Evolutionary conservation across 2,329 filamentous ascomycete species (phyloP), one percentile per base, ranked within the genome.

Genomic region (Zasmidium citrigriseum): DNA sequence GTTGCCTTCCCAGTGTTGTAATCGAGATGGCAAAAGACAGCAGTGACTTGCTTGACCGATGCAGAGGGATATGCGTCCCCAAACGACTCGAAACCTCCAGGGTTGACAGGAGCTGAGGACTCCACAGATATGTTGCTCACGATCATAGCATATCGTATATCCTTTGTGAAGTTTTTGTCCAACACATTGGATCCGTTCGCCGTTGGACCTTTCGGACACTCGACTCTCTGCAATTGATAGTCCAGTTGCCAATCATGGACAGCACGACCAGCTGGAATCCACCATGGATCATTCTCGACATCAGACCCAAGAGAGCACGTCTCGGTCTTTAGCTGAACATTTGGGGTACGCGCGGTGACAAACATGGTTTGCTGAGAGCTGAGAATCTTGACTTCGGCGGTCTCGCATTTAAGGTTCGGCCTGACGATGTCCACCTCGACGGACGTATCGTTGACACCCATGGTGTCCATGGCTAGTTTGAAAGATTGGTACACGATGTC

Each of bases 101-200:
- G n/a, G n/a, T 49, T 25, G 10, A 25, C 12, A 2, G 22, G 20
- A 27, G 46, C 2, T 16, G 29, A 21, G n/a, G 27, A n/a, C 27
- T 54, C 23, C 12, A 23, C 41, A 2, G 51, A 45, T 38, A 54
- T 27, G 41, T 54, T 54, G 22, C 21, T n/a, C 11, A 54, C 51
- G 5, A 54, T 29, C 21, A 54, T 45, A 18, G 51, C 51, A 25
- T 45, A 54, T 22, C 51, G 51, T 14, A 54, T 27, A 23, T 54
- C 51, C 20, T 45, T 45, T 20, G 51, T 21, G 2, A 27, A 23
- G 41, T 25, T 24, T 22, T n/a, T 38, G 16, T 54, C 38, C 34
- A 54, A 16, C 4, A 27, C 21, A 38, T 22, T 52, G 25, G 24
- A 41, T 52, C n/a, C 24, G 11, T 54, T 23, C n/a, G 21, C 16